Conservation (phyloP, 139 green algal species). For the Picochlorum sp. region DNA sequence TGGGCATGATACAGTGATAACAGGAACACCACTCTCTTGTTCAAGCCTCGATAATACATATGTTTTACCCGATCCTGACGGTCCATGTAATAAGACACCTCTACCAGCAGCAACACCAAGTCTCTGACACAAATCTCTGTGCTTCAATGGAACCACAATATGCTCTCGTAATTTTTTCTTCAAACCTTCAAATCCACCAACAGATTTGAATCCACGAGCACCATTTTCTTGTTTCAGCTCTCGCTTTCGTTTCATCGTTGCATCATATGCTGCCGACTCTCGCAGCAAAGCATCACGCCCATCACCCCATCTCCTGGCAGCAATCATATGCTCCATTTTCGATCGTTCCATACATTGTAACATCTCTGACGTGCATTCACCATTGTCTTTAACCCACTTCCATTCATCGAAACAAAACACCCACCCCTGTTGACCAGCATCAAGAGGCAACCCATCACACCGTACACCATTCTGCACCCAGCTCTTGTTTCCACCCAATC, state of each 20-base stretch:
- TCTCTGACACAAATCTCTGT: constrained; percentile 74
- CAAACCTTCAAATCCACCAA: constrained; percentile 69
- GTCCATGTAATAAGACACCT: constrained; percentile 80
- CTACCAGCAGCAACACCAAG: constrained; percentile 66
- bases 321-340: constrained; percentile 17
- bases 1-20: constrained; percentile 34
- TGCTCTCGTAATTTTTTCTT: constrained; percentile 63
- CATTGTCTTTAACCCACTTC: not conserved
- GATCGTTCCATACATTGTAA: not conserved
- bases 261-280: not conserved
- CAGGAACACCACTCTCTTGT: constrained; percentile 22
- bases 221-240: not conserved
- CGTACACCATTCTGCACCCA: not conserved
- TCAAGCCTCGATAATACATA: constrained; percentile 72
- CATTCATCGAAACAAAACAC: not conserved
- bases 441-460: constrained; percentile 1
- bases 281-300: constrained; percentile 16
- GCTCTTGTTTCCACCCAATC: not conserved
- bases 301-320: constrained; percentile 26
- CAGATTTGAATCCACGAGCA: constrained; percentile 44
- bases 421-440: not conserved
- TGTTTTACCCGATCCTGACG: constrained; percentile 80
- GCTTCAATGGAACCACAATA: constrained; percentile 68
- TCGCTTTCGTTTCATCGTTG: not conserved
- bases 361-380: not conserved